Evolutionary conservation across 805 yeast genomes (phyloP), one percentile per base, ranked within the genome.

Genomic region (Sugiyamaella boreocaroliniensis): DNA sequence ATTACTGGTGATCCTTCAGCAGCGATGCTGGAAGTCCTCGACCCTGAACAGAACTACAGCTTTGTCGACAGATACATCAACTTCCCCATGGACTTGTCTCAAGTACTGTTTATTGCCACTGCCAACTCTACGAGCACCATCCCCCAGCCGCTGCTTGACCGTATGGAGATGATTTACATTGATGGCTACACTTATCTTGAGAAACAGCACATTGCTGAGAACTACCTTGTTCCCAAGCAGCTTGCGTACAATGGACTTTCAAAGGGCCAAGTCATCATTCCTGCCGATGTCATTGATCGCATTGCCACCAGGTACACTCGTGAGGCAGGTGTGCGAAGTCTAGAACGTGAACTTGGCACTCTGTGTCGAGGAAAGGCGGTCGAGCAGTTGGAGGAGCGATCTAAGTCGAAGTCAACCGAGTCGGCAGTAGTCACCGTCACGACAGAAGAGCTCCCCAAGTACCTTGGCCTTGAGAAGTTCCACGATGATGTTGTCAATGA

Each of bases 1-100:
- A 69, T 77, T 41, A 82, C 83, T 60, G 96, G 97, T 9, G 96
- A 89, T 62, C 96, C 96, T 0, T 84, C 89, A 15, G 95, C 95
- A 37, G 96, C 96, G 0, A 73, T 89, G 60, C 74, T 89, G 55
- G 97, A 89, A 67, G 90, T 89, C 0, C 74, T 89, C 55, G 97
- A 89, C 63, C 96, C 97, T 0, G 96, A 89, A 65, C 96, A 89
- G 64, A 89, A 89, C 67, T 68, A 72, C 37, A 73, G 79, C 32
- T 89, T 88, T 68, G 79, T 78, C 40, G 97, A 89, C 68, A 95
- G 87, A 65, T 89, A 86, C 65, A 68, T 89, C 50, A 93, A 93
- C 4, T 85, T 89, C 69, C 95, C 96, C 0, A 75, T 89, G 18
- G 96, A 89, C 64, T 70, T 89, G 58, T 85, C 95, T 4, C 86